Percentiles rank a stretch among this genome's conserved stretches.
phyloP scores from a whole-genome alignment of 129 eudicot genomes.

The Chrysanthemum seticuspe region DNA sequence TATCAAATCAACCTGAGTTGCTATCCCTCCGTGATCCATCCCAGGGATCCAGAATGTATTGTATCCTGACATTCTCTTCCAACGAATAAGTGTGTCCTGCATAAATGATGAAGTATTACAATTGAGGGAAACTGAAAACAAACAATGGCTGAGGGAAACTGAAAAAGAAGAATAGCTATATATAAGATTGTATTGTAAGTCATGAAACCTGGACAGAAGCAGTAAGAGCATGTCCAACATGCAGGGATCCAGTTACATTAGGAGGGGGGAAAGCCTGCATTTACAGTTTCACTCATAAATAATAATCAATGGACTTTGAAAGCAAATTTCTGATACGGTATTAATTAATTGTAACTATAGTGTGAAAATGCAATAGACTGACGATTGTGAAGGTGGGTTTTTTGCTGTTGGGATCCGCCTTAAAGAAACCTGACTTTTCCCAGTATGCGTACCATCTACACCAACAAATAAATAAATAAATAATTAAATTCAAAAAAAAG shows the following conservation, averaged over 20 bases:
- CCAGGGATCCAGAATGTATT: constrained; percentile 97
- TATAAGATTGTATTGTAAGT: background rate
- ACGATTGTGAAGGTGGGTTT: too few species aligned
- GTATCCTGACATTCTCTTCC: constrained; percentile 96
- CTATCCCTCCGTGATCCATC: constrained; percentile 98
- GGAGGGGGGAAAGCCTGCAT: constrained; percentile 96
- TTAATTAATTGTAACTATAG: too few species aligned
- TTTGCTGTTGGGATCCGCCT: constrained; percentile 37
- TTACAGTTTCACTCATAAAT: background rate
- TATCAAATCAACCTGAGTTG: constrained; percentile 69
- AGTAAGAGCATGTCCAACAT: constrained; percentile 95
- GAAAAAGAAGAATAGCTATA: too few species aligned
- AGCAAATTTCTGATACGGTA: background rate
- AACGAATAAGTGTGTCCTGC: constrained; percentile 33
- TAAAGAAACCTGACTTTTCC: constrained; percentile 84
- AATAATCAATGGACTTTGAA: background rate
- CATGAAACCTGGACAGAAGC: constrained; percentile 75
- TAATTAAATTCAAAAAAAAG: background rate
- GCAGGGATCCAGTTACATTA: constrained; percentile 95
- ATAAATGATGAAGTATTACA: background rate
- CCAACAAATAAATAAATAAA: constrained; percentile 5
- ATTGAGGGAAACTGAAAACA: background rate
- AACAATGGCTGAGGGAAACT: background rate
- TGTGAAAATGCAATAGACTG: too few species aligned
- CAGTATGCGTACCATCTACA: constrained; percentile 95